phyloP scores from a whole-genome alignment of 768 basidiomycete species.

The Lyophyllum atratum region DNA sequence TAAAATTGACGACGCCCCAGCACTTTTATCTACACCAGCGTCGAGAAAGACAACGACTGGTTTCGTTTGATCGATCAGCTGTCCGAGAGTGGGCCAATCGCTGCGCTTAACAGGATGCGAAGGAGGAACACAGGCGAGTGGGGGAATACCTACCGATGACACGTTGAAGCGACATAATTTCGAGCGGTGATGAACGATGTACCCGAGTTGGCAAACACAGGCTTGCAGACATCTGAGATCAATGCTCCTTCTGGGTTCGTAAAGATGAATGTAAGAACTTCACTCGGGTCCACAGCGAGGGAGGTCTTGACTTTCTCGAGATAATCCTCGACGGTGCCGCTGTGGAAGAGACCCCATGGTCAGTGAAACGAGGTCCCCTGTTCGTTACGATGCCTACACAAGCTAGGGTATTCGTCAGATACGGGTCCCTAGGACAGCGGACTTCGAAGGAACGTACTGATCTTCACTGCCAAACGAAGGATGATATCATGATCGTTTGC shows the following conservation, averaged over 20 bases:
- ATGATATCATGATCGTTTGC: not conserved
- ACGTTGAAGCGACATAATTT: not conserved
- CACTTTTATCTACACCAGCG: slow-evolving; percentile 8
- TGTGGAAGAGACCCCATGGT: slow-evolving; percentile 50
- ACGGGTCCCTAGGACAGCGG: not conserved
- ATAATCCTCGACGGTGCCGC: slow-evolving; percentile 51
- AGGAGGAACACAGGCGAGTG: slow-evolving; percentile 54
- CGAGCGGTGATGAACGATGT: slow-evolving; percentile 11
- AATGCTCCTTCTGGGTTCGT: slow-evolving; percentile 63
- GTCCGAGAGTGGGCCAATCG: slow-evolving; percentile 68
- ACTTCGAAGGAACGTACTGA: slow-evolving; percentile 35
- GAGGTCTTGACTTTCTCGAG: slow-evolving; percentile 54
- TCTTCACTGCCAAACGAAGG: slow-evolving; percentile 13
- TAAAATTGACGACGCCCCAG: slow-evolving; percentile 10
- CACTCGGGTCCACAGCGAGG: slow-evolving; percentile 61
- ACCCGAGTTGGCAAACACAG: slow-evolving; percentile 53
- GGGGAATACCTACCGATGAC: slow-evolving; percentile 34
- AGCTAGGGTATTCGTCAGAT: slow-evolving; percentile 21
- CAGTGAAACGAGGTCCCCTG: not conserved
- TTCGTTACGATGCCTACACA: slow-evolving; percentile 29
- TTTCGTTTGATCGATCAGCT: slow-evolving; percentile 56
- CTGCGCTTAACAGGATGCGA: slow-evolving; percentile 38
- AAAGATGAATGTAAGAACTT: slow-evolving; percentile 65
- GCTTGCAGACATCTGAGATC: slow-evolving; percentile 49
- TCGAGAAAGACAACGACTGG: slow-evolving; percentile 35